These are phyloP conservation scores for Phytophthora ohioensis DNA, from an alignment of 352 stramenopile genomes.

Conservation along the genomic window DNA sequence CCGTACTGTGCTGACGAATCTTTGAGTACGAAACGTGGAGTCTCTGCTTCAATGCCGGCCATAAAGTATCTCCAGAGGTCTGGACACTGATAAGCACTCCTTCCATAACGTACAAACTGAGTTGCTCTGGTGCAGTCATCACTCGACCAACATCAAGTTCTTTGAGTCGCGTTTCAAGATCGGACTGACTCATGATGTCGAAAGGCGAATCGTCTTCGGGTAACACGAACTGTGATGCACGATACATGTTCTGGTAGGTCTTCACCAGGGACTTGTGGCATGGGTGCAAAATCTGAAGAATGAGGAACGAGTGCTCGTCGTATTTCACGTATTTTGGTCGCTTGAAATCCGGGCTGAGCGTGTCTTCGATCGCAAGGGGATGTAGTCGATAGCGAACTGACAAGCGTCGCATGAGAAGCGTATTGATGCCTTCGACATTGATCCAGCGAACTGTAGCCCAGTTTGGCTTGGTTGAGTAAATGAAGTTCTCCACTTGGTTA, in stretches of 20 bases:
- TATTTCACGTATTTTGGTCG: conserved; percentile 86
- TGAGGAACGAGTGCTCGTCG: conserved; percentile 81
- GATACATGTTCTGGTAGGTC: conserved; percentile 74
- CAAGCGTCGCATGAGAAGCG: conserved; percentile 66
- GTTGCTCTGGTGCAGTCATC: conserved; percentile 75
- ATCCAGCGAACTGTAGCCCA: conserved; percentile 86
- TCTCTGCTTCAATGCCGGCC: conserved; percentile 58
- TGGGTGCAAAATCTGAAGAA: conserved; percentile 67
- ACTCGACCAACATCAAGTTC: conserved; percentile 58
- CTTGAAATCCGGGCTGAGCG: conserved; percentile 67
- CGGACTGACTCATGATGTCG: conserved; percentile 63
- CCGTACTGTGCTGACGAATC: conserved; percentile 73
- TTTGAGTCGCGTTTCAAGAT: conserved; percentile 58
- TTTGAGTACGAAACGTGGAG: conserved; percentile 83
- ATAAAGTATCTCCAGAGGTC: conserved; percentile 43
- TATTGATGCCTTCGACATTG: conserved; percentile 65
- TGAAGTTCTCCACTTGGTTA: conserved; percentile 71
- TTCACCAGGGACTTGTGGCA: conserved; percentile 55
- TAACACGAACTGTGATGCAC: conserved; percentile 56
- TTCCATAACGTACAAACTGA: conserved; percentile 75
- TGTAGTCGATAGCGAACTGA: conserved; percentile 86
- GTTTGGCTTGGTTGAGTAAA: conserved; percentile 77
- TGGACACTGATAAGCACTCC: conserved; percentile 77
- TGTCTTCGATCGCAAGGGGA: conserved; percentile 80
- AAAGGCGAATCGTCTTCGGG: conserved; percentile 55